Evolutionary conservation across 208 protist species (phyloP).

Genomic region (Histomonas meleagridis): DNA sequence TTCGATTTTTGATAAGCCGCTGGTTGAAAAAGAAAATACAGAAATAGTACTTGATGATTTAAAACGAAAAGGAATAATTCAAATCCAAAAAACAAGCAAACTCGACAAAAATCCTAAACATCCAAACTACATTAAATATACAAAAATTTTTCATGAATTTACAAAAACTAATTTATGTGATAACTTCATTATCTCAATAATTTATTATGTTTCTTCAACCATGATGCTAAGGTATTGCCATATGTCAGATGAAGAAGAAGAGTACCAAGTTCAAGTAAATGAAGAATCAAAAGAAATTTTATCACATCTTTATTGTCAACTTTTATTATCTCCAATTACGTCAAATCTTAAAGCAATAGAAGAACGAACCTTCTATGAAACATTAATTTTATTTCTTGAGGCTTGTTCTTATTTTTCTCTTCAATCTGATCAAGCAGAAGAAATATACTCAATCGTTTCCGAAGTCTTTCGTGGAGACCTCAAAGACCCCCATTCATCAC

Average conservation of each 20-base stretch:
- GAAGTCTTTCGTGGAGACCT: not conserved
- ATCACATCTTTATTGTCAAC: not conserved
- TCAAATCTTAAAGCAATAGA: not conserved
- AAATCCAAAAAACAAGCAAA: too few relatives aligned
- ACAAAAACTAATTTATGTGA: not conserved
- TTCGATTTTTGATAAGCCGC: too few relatives aligned
- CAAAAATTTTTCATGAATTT: slow-evolving; percentile 7
- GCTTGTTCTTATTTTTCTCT: not conserved
- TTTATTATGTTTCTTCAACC: not conserved
- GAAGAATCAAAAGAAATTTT: not conserved
- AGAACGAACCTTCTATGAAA: slow-evolving; percentile 30
- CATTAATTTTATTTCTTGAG: slow-evolving; percentile 8
- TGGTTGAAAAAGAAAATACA: too few relatives aligned
- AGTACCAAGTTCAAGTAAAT: not conserved
- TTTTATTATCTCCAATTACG: not conserved
- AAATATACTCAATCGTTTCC: not conserved
- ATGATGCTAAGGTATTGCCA: not conserved
- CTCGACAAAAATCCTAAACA: too few relatives aligned
- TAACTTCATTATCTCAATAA: not conserved
- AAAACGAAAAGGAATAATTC: too few relatives aligned
- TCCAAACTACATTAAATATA: not conserved
- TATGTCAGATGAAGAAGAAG: not conserved
- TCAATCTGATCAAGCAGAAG: not conserved
- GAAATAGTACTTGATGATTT: too few relatives aligned
- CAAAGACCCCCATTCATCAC: not conserved